Base-by-base conservation (phyloP, 116 monocot species). In the Trichopus zeylanicus region DNA sequence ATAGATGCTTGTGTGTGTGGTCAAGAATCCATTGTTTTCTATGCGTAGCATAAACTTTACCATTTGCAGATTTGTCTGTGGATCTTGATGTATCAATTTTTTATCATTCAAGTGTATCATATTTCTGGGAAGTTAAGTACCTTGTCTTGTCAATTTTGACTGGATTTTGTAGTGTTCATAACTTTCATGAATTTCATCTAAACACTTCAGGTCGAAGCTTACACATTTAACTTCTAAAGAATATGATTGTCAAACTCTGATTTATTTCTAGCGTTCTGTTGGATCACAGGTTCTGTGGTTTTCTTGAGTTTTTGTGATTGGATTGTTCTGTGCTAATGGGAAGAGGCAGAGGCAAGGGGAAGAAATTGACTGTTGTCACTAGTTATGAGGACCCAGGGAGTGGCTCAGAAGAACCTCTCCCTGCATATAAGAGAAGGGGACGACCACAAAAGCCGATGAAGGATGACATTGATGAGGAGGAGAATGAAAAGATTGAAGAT, bases 311-410 rank as follows among this genome's bases (percentile, higher is more conserved):
- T 15, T 51, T 31, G 55, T 27, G 48, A 67, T 16, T 56, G 60
- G 7, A 20, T 10, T 52, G 23, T 2, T 29, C 46, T 23, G 35
- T 20, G 23, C 29, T 62, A 39, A 82, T 87, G 87, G 87, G 81
- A 37, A 81, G 87, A 75, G 82, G 87, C 48, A 72, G 87, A 69
- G 81, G 85, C 18, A 91, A 80, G 59, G 90, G 79, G 11, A 91
- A 75, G 73, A 91, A 74, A 64, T 63, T 70, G 51, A 76, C 76
- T 2, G 59, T 34, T 6, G 69, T 51, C 30, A 63, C 55, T 37
- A 81, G 73, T 25, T 60, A 78, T 64, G 85, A 77, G 1, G 68
- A 79, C 65, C 63, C 61, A 19, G 76, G 61, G 15, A 76, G 76
- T 52, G 79, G 74, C 8, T 69, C 54, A 11, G 82, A 87, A 66